These are phyloP conservation scores for Cyphellophora attinorum DNA, from an alignment of 2,329 filamentous ascomycete genomes.

Conservation along the genomic window DNA sequence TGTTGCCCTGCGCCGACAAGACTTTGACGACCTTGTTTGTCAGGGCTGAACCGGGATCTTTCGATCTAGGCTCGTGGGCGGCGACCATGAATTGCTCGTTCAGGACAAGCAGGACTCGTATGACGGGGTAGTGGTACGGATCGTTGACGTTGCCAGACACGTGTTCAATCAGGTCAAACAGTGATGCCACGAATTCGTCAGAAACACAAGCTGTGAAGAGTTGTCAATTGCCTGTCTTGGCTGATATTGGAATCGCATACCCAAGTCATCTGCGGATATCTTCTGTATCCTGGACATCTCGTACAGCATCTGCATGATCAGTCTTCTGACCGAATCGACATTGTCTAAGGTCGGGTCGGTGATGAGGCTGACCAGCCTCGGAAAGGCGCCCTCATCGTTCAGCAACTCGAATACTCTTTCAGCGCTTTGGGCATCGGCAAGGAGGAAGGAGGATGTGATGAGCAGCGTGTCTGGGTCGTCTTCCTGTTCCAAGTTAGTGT, in stretches of 20 bases:
- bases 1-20: slow-evolving; percentile 67
- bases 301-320: slow-evolving; percentile 82
- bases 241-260: slow-evolving; percentile 34
- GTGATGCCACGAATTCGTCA: slow-evolving; percentile 72
- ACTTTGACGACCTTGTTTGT: slow-evolving; percentile 94
- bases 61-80: slow-evolving; percentile 41
- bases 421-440: slow-evolving; percentile 74
- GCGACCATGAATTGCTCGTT: slow-evolving; percentile 98
- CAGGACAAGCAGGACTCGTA: slow-evolving; percentile 82
- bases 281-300: slow-evolving; percentile 93
- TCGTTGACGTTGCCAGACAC: slow-evolving; percentile 80
- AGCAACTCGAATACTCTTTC: slow-evolving; percentile 76
- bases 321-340: slow-evolving; percentile 63
- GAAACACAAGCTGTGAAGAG: slow-evolving; percentile 41
- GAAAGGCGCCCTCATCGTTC: slow-evolving; percentile 77
- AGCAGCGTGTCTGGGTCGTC: slow-evolving; percentile 74
- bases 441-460: slow-evolving; percentile 70
- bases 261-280: slow-evolving; percentile 66
- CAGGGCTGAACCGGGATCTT: slow-evolving; percentile 39
- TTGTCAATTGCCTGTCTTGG: not conserved
- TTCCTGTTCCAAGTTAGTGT: slow-evolving; percentile 47
- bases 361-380: slow-evolving; percentile 73
- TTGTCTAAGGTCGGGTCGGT: slow-evolving; percentile 51
- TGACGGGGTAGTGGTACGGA: slow-evolving; percentile 91
- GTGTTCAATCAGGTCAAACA: slow-evolving; percentile 81